Conservation (phyloP, 306 rosid species). For the Vigna radiata region DNA sequence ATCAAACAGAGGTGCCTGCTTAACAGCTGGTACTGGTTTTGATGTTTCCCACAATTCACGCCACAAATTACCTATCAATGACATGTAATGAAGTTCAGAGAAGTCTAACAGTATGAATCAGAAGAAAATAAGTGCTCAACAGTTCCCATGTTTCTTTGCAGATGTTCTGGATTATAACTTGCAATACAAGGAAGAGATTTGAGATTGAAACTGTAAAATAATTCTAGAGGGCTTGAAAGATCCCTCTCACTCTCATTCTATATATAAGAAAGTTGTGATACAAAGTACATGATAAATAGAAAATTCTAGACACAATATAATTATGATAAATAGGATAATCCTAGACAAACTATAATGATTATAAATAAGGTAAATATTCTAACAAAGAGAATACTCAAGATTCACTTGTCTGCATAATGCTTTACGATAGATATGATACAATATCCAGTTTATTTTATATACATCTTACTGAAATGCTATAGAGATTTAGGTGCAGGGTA, state of each 20-base stretch:
- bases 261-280: too few relatives aligned
- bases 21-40: conserved; percentile 94
- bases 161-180: not conserved
- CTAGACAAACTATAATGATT: too few relatives aligned
- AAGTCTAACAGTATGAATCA: conserved; percentile 24
- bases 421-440: conserved; percentile 24
- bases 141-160: conserved; percentile 14
- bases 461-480: conserved; percentile 28
- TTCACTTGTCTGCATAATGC: conserved; percentile 26
- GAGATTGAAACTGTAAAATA: not conserved
- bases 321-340: too few relatives aligned
- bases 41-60: conserved; percentile 93
- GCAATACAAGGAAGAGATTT: conserved; percentile 27
- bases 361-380: too few relatives aligned
- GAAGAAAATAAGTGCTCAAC: conserved; percentile 25
- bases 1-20: conserved; percentile 93
- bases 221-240: too few relatives aligned
- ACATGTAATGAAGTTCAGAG: conserved; percentile 40
- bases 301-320: too few relatives aligned
- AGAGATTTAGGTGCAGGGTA: conserved; percentile 11
- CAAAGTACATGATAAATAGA: too few relatives aligned
- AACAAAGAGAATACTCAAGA: conserved; percentile 8
- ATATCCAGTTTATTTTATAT: conserved; percentile 29
- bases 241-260: too few relatives aligned
- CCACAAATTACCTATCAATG: conserved; percentile 89